phyloP scores from a whole-genome alignment of 2,329 filamentous ascomycete genomes.

The Cercospora nicotianae region DNA sequence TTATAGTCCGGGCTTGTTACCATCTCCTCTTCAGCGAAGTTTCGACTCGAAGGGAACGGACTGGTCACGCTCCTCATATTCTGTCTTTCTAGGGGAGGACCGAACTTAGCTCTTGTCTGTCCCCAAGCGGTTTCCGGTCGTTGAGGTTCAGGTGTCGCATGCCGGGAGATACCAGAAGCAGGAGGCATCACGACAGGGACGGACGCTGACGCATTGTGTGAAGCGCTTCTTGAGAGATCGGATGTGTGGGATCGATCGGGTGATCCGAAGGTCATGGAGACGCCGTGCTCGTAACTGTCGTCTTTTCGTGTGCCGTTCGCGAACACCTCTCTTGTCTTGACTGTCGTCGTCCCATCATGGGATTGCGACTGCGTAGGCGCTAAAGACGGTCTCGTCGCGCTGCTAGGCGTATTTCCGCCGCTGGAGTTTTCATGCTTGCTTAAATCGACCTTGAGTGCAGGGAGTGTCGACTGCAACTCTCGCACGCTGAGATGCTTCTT shows the following conservation, averaged over 20 bases:
- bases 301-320: slow-evolving; percentile 25
- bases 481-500: slow-evolving; percentile 56
- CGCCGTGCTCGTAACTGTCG: slow-evolving; percentile 44
- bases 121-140: slow-evolving; percentile 11
- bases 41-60: slow-evolving; percentile 22
- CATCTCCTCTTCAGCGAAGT: background rate
- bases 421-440: slow-evolving; percentile 13
- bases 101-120: slow-evolving; percentile 1
- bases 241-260: slow-evolving; percentile 27
- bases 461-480: slow-evolving; percentile 83
- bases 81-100: slow-evolving; percentile 17
- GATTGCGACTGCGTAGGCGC: slow-evolving; percentile 14
- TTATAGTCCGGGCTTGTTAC: slow-evolving; percentile 39
- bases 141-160: slow-evolving; percentile 15
- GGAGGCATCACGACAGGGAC: background rate
- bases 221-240: slow-evolving; percentile 10
- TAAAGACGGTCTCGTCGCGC: slow-evolving; percentile 13
- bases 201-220: slow-evolving; percentile 16
- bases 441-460: slow-evolving; percentile 73
- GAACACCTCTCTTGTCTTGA: background rate
- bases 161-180: background rate
- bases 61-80: slow-evolving; percentile 32
- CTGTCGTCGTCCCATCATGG: slow-evolving; percentile 14
- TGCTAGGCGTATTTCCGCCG: slow-evolving; percentile 11
- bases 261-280: slow-evolving; percentile 48